Conservation (phyloP, 108 stramenopile genomes). For the Fistulifera pelliculosa region DNA sequence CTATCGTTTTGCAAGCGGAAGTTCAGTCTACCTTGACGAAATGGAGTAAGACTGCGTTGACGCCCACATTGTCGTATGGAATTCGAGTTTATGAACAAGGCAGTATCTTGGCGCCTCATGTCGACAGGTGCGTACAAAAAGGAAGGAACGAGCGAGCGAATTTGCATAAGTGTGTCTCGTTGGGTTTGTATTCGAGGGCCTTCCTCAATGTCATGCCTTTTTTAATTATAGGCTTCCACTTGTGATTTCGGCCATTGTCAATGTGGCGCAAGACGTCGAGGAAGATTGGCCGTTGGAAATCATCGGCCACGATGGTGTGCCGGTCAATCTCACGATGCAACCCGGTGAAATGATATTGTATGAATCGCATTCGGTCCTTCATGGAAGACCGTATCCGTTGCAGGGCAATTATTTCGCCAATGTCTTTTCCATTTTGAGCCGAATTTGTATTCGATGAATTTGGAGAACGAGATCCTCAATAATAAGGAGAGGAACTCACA, state of each 20-base stretch:
- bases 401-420: constrained; percentile 55
- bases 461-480: not conserved
- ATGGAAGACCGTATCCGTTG: constrained; percentile 88
- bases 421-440: constrained; percentile 75
- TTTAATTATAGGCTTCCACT: constrained; percentile 37
- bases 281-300: constrained; percentile 90
- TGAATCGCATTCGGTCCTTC: constrained; percentile 84
- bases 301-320: constrained; percentile 77
- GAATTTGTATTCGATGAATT: constrained; percentile 25
- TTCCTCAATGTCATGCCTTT: too few species aligned
- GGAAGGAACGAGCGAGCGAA: too few species aligned
- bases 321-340: constrained; percentile 81
- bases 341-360: constrained; percentile 90
- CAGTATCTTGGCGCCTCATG: constrained; percentile 80
- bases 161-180: too few species aligned
- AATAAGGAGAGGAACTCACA: not conserved
- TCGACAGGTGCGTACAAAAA: too few species aligned
- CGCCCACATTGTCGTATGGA: constrained; percentile 84
- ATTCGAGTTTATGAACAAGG: constrained; percentile 74
- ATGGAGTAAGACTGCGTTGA: constrained; percentile 71
- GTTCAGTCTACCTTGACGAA: constrained; percentile 42
- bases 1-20: constrained; percentile 27
- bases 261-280: constrained; percentile 70
- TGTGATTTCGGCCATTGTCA: constrained; percentile 82
- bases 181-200: too few species aligned